These are phyloP conservation scores for Castanea sativa DNA, from an alignment of 306 rosid genomes.

Conservation along the genomic window DNA sequence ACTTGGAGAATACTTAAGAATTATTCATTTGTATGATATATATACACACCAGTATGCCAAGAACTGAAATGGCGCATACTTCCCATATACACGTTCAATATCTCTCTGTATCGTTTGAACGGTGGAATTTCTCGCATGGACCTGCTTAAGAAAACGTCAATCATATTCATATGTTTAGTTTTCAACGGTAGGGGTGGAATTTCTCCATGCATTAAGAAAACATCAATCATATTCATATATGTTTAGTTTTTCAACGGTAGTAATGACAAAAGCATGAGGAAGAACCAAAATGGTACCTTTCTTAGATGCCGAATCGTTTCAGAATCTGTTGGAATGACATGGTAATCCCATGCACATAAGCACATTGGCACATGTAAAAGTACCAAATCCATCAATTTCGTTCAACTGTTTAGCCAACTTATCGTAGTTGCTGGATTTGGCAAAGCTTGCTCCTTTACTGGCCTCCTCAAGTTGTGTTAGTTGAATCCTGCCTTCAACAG, in stretches of 20 bases:
- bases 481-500: conserved; percentile 45
- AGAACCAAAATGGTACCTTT: conserved; percentile 29
- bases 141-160: conserved; percentile 17
- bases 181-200: too few species aligned
- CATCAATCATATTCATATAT: background rate
- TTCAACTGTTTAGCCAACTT: conserved; percentile 34
- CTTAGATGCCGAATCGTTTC: conserved; percentile 51
- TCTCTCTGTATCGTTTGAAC: conserved; percentile 28
- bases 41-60: conserved; percentile 49
- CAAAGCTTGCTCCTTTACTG: conserved; percentile 29
- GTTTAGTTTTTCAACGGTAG: background rate
- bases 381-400: conserved; percentile 55
- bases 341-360: conserved; percentile 56
- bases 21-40: too few species aligned
- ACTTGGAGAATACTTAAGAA: too few species aligned
- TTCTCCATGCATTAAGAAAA: background rate
- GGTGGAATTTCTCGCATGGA: conserved; percentile 36
- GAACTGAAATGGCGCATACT: conserved; percentile 55
- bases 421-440: conserved; percentile 13
- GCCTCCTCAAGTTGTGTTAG: conserved; percentile 40
- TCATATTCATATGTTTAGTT: too few species aligned
- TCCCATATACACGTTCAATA: conserved; percentile 40
- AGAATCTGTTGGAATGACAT: conserved; percentile 50
- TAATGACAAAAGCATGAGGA: background rate
- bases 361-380: conserved; percentile 50